Base-by-base conservation (phyloP, 2,329 filamentous ascomycete genomes). In the Pseudopyrenochaeta lycopersici region DNA sequence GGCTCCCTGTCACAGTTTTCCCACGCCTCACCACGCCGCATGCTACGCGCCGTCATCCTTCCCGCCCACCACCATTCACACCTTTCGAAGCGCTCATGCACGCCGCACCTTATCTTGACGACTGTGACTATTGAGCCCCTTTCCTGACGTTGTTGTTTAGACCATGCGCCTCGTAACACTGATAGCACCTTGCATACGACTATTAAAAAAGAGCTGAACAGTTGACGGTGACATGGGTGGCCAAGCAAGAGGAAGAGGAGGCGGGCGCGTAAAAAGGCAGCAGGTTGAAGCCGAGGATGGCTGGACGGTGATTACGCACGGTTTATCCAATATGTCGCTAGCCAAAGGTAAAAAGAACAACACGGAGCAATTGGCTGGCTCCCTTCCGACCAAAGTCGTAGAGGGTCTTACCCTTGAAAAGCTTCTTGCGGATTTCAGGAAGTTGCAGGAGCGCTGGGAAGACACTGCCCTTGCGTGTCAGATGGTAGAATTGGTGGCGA, bases 241-340 rank as follows among this genome's bases (percentile, higher is more conserved):
- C 4, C 11, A 7, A 7, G 40, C 12, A 7, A 29, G 40, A 31
- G 23, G 9, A n/a, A 18, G 40, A 30, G 40, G 23, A n/a, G 7
- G 21, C n/a, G 52, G 63, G 47, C 64, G 68, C 46, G 63, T 70
- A 49, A 75, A 74, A 55, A 63, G 71, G 43, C 64, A 63, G 39
- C 54, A 71, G 45, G 56, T 76, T 4, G 56, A 62, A 12, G 55
- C 63, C 12, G 63, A 62, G 0, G 73, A 76, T 60, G 74, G 73
- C 3, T 76, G 74, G 74, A 76, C 70, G 2, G 63, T 76, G 1
- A 64, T 76, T n/a, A 72, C 72, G 14, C 71, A 73, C 49, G 58
- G 64, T 0, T 17, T 66, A 1, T 49, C 57, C 11, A 60, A 54
- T 1, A 18, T 65, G 9, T 56, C 54, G 1, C 15, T 60, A 27